Conservation (phyloP, 2,329 filamentous ascomycete genomes). For the Diaporthe batatas region DNA sequence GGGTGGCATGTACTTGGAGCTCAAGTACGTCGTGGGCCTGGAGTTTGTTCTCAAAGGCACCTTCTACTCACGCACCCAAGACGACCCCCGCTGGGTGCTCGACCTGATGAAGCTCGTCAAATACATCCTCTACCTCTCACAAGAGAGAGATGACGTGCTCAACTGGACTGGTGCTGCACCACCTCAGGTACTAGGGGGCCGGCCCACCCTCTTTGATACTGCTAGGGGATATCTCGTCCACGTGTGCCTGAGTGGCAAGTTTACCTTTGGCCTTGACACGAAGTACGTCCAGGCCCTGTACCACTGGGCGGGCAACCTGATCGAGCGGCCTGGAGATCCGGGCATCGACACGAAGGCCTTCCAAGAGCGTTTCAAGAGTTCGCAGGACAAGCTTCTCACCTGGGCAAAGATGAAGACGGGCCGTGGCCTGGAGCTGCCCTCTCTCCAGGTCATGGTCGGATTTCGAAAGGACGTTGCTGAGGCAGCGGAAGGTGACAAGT, state of each 20-base stretch:
- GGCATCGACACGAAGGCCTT: conserved; percentile 44
- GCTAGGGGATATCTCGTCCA: conserved; percentile 46
- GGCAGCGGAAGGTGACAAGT: not conserved
- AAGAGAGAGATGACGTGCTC: conserved; percentile 39
- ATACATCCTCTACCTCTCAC: conserved; percentile 41
- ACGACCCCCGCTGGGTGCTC: conserved; percentile 47
- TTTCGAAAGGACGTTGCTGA: conserved; percentile 26
- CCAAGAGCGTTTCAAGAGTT: conserved; percentile 43
- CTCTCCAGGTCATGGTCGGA: not conserved
- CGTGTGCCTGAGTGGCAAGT: conserved; percentile 40
- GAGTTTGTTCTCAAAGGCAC: conserved; percentile 47
- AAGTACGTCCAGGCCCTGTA: conserved; percentile 45
- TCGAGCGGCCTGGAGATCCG: conserved; percentile 35
- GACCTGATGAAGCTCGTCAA: conserved; percentile 46
- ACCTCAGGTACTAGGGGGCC: conserved; percentile 38
- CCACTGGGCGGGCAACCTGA: conserved; percentile 42
- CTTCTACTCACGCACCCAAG: conserved; percentile 43
- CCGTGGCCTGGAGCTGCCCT: conserved; percentile 22
- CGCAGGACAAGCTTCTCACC: conserved; percentile 46
- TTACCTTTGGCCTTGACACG: conserved; percentile 45
- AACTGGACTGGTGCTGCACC: conserved; percentile 37
- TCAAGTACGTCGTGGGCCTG: conserved; percentile 45
- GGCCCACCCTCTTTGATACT: conserved; percentile 43
- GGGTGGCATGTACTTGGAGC: conserved; percentile 45
- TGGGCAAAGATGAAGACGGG: conserved; percentile 47